phyloP scores from a whole-genome alignment of 1,284 basidiomycete species.

The Microbotryum silenes-acaulis region DNA sequence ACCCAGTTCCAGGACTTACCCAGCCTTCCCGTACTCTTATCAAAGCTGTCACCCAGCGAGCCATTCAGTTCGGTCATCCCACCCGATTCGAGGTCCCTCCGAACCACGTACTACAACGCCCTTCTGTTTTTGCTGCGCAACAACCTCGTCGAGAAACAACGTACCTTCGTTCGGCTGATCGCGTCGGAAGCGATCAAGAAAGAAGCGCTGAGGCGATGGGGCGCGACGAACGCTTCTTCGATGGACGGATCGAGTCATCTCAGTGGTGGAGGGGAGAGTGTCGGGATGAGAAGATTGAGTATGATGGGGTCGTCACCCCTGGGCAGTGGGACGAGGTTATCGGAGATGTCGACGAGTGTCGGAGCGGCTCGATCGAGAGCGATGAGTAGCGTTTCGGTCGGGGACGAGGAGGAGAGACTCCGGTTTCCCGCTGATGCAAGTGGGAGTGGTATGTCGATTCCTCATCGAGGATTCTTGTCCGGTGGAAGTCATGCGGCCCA shows the following conservation, averaged over 20 bases:
- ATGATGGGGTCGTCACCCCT: constrained; percentile 12
- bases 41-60: constrained; percentile 60
- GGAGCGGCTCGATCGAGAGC: background rate
- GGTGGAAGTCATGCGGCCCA: background rate
- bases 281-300: constrained; percentile 5
- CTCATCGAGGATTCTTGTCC: background rate
- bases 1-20: constrained; percentile 63
- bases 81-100: constrained; percentile 46
- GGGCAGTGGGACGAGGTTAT: background rate
- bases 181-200: constrained; percentile 67
- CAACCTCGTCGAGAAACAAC: constrained; percentile 75
- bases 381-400: background rate
- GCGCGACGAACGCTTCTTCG: constrained; percentile 41
- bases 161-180: constrained; percentile 74
- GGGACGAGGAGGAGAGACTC: constrained; percentile 1
- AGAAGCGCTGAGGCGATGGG: constrained; percentile 34
- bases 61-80: constrained; percentile 62
- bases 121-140: constrained; percentile 87
- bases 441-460: constrained; percentile 8
- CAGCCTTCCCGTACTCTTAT: constrained; percentile 60
- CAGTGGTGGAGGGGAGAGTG: background rate
- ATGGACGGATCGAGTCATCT: background rate
- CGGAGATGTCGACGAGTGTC: background rate
- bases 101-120: constrained; percentile 67
- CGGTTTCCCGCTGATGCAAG: constrained; percentile 14